phyloP scores from a whole-genome alignment of 345 rosid species.

The Corchorus capsularis region DNA sequence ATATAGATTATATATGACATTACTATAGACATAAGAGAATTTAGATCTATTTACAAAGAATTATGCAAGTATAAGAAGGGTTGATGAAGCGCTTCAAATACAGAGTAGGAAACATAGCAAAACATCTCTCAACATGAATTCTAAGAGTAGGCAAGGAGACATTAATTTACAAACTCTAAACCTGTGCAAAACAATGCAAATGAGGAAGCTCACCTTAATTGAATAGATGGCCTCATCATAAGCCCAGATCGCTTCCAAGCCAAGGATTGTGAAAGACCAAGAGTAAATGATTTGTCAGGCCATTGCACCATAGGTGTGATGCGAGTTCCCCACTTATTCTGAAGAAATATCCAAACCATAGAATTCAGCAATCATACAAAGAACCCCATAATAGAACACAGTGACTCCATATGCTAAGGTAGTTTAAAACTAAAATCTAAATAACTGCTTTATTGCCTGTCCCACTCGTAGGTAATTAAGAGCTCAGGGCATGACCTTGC shows the following conservation, averaged over 20 bases:
- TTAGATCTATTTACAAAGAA: not conserved
- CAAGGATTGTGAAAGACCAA: slow-evolving; percentile 77
- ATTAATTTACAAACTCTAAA: not conserved
- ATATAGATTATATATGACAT: not conserved
- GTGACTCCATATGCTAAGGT: not conserved
- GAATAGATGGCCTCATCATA: slow-evolving; percentile 79
- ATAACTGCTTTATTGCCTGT: not conserved
- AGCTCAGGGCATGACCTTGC: slow-evolving; percentile 55
- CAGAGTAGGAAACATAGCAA: not conserved
- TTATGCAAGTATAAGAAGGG: not conserved
- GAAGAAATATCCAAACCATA: slow-evolving; percentile 24
- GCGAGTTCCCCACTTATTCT: slow-evolving; percentile 92
- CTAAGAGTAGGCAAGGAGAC: not conserved
- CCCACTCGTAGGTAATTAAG: not conserved
- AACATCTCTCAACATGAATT: not conserved
- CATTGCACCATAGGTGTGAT: slow-evolving; percentile 83
- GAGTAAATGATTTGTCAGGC: slow-evolving; percentile 86
- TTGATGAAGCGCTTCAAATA: not conserved
- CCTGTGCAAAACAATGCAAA: not conserved
- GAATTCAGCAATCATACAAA: slow-evolving; percentile 17
- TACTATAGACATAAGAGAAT: not conserved
- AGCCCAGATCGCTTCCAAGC: slow-evolving; percentile 96
- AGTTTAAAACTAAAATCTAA: not conserved
- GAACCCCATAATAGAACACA: not conserved
- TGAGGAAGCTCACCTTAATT: slow-evolving; percentile 60